A percentile compares a stretch with the other conserved stretches of the same genome.
Conservation (phyloP, 2,329 filamentous ascomycete species). For the Pseudogymnoascus sp. region DNA sequence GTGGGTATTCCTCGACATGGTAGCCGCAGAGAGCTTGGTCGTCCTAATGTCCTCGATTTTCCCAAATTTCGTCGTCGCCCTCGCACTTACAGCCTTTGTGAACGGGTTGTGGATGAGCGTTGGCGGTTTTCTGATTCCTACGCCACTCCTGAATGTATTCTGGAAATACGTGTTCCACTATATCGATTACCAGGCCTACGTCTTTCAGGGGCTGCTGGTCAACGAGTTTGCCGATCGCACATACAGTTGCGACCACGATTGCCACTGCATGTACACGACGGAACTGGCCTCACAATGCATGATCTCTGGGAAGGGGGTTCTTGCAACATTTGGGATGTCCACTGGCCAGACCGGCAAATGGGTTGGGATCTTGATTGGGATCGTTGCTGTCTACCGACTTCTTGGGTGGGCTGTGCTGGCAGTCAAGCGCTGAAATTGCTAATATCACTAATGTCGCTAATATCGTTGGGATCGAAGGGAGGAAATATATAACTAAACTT, state of each 20-base stretch:
- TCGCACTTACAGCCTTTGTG: conserved; percentile 73
- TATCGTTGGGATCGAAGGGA: neutral
- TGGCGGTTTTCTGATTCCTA: conserved; percentile 69
- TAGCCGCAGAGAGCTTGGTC: conserved; percentile 77
- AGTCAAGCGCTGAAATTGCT: conserved; percentile 24
- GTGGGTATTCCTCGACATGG: conserved; percentile 77
- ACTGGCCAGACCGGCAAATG: conserved; percentile 55
- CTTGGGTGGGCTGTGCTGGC: conserved; percentile 55
- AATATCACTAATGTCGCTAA: neutral
- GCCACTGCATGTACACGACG: conserved; percentile 60
- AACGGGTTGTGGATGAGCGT: conserved; percentile 89
- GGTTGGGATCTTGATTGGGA: conserved; percentile 69
- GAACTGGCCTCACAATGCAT: conserved; percentile 54
- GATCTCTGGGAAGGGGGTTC: conserved; percentile 61
- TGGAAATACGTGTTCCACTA: conserved; percentile 85
- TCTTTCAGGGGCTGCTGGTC: conserved; percentile 89
- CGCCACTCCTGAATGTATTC: conserved; percentile 66
- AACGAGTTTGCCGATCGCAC: conserved; percentile 67
- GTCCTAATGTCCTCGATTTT: conserved; percentile 65
- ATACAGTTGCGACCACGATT: conserved; percentile 48
- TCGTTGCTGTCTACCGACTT: conserved; percentile 63
- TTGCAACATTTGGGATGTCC: conserved; percentile 61
- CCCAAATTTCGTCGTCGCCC: conserved; percentile 69
- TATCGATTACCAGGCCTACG: conserved; percentile 79
- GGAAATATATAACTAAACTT: neutral